Conservation (phyloP, 495 filamentous ascomycete genomes). For the Aspergillus affinis region DNA sequence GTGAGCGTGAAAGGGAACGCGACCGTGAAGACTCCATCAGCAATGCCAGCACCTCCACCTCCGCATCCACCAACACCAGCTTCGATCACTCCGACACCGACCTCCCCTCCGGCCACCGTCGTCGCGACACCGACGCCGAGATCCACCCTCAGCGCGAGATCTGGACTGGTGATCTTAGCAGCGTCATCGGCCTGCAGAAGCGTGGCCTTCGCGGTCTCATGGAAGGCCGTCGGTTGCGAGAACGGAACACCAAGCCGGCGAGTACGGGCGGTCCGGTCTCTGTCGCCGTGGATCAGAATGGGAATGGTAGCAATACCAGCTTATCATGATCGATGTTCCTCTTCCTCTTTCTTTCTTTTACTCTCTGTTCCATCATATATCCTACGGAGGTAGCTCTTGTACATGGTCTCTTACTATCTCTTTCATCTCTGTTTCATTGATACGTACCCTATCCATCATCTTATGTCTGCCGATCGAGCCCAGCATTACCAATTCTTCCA, state of each 20-base stretch:
- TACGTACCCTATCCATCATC: no score
- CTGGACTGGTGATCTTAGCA: slow-evolving; percentile 82
- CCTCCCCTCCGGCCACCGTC: slow-evolving; percentile 28
- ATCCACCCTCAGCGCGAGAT: slow-evolving; percentile 52
- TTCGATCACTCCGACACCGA: slow-evolving; percentile 47
- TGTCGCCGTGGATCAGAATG: background rate
- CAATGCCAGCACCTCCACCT: slow-evolving; percentile 43
- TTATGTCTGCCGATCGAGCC: no score
- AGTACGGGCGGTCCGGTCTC: slow-evolving; percentile 21
- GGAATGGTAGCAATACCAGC: background rate
- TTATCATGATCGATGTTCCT: slow-evolving; percentile 2
- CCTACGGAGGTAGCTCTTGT: background rate
- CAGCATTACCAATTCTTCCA: no score
- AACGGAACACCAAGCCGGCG: slow-evolving; percentile 52
- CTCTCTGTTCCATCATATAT: background rate
- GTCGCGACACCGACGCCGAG: slow-evolving; percentile 37
- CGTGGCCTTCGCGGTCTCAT: slow-evolving; percentile 87
- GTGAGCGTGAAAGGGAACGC: slow-evolving; percentile 22
- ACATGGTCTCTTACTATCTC: background rate
- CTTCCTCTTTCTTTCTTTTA: background rate
- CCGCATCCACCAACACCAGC: slow-evolving; percentile 39
- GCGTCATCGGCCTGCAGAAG: slow-evolving; percentile 96
- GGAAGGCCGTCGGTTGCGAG: slow-evolving; percentile 88
- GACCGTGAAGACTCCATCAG: slow-evolving; percentile 46
- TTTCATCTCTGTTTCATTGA: background rate